These are phyloP conservation scores for Lophiostoma macrostomum DNA, from an alignment of 495 filamentous ascomycete genomes.

Conservation along the genomic window DNA sequence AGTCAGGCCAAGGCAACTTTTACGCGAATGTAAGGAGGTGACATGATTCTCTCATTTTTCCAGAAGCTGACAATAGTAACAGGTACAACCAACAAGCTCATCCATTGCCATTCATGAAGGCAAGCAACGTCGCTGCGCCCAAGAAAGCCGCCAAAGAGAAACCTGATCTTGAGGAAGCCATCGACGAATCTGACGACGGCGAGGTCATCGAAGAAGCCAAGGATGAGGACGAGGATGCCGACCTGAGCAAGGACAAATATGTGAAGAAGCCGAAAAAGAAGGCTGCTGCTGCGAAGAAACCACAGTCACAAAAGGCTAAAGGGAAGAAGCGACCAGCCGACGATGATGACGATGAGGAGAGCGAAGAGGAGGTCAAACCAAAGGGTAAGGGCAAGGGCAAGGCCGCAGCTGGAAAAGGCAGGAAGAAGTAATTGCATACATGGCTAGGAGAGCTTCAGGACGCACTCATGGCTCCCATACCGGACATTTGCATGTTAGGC, in stretches of 20 bases:
- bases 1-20: constrained; percentile 83
- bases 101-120: constrained; percentile 94
- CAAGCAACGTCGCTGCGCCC: constrained; percentile 65
- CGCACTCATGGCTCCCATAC: too few species aligned
- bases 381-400: constrained; percentile 30
- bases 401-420: constrained; percentile 14
- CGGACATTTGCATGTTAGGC: neutral
- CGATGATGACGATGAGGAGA: constrained; percentile 39
- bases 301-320: constrained; percentile 50
- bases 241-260: constrained; percentile 93
- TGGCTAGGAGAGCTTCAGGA: neutral
- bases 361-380: constrained; percentile 38
- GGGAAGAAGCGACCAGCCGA: constrained; percentile 48
- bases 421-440: constrained; percentile 4
- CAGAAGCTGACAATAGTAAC: neutral
- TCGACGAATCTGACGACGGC: constrained; percentile 84
- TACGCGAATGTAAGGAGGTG: constrained; percentile 65
- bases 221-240: constrained; percentile 57
- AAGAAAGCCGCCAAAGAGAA: constrained; percentile 68
- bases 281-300: constrained; percentile 39
- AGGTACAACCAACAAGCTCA: constrained; percentile 86
- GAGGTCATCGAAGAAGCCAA: constrained; percentile 59
- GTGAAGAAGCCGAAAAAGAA: constrained; percentile 82
- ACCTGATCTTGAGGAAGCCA: constrained; percentile 93
- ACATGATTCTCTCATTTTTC: neutral